A percentile compares a stretch with the other conserved stretches of the same genome.
Evolutionary conservation across 495 filamentous ascomycete genomes (phyloP).

Genomic region (Penicillium cosmopolitanum): DNA sequence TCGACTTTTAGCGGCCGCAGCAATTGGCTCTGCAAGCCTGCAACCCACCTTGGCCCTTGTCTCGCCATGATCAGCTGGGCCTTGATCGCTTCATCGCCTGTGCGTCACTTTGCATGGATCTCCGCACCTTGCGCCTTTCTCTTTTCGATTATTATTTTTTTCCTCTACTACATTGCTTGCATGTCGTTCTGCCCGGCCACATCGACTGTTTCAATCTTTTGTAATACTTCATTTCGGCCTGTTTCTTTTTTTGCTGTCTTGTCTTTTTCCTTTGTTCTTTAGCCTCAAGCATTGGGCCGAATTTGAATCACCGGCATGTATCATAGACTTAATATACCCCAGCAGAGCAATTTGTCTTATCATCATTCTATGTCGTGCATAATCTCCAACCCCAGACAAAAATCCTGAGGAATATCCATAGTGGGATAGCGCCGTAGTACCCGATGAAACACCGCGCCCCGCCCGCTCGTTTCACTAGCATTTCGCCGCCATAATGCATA

Average conservation of each 20-base stretch:
- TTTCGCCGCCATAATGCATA: slow-evolving; percentile 7
- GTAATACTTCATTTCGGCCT: slow-evolving; percentile 18
- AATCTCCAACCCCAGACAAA: slow-evolving; percentile 15
- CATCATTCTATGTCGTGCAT: slow-evolving; percentile 25
- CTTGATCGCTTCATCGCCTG: slow-evolving; percentile 13
- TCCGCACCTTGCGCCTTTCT: slow-evolving; percentile 9
- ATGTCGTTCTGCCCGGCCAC: slow-evolving; percentile 23
- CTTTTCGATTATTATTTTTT: slow-evolving; percentile 16
- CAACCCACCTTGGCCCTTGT: slow-evolving; percentile 3
- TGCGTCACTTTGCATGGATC: slow-evolving; percentile 18
- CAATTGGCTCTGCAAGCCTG: slow-evolving; percentile 16
- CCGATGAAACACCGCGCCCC: slow-evolving; percentile 19
- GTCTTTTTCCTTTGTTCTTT: slow-evolving; percentile 17
- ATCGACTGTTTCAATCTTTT: slow-evolving; percentile 20
- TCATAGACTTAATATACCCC: slow-evolving; percentile 55
- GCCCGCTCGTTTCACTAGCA: slow-evolving; percentile 27
- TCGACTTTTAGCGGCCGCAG: slow-evolving; percentile 10
- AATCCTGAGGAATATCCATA: not conserved
- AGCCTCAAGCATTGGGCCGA: slow-evolving; percentile 29
- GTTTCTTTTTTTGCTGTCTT: slow-evolving; percentile 13
- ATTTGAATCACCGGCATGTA: slow-evolving; percentile 45
- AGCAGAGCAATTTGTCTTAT: slow-evolving; percentile 39
- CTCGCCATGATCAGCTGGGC: slow-evolving; percentile 11
- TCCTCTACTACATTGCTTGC: slow-evolving; percentile 17
- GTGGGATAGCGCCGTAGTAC: not conserved